Evolutionary conservation across 1,139 yeast species (phyloP), one percentile per base, ranked within the genome.

Genomic region (Nakaseomyces delphensis): DNA sequence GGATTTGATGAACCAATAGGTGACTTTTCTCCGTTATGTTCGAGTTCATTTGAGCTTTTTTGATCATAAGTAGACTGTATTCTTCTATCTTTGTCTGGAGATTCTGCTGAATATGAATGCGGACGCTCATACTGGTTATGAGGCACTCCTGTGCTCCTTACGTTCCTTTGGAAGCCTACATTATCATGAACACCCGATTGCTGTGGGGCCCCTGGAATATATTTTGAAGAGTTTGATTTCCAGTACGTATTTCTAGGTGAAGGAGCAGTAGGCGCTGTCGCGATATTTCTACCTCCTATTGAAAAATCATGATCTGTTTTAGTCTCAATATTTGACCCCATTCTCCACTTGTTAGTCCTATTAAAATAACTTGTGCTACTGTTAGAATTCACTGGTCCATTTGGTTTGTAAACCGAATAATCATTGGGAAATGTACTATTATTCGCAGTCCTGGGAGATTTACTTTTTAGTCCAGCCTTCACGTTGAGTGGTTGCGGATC

Each of bases 281-380:
- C 15, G 21, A 21, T 20, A 10, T 7, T n/a, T 33, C 37, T 33
- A 3, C 27, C 27, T 13, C 16, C 11, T 7, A 27, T 3, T 11
- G 37, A 11, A 20, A n/a, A 21, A 13, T 33, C 37, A 20, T 33
- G 37, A 3, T 33, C 37, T 11, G 16, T 10, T 13, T 33, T 16
- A 8, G 45, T n/a, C 3, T 42, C 40, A 9, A 43, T 42, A 36
- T 36, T 36, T 4, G 52, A 44, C 6, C 37, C 37, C 37, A 33
- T 33, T 35, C 54, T 47, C 57, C 57, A 53, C 40, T 49, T 54
- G 42, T 51, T 54, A 9, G 46, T 40, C 43, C 56, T 43, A 16
- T 47, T 46, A 24, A 48, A 47, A 40, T 45, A 52, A 4, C 48
- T 41, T 8, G 40, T 28, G 3, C 48, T 32, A 14, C 46, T 48